Conservation (phyloP, 805 yeast genomes). For the Saturnispora diversa region DNA sequence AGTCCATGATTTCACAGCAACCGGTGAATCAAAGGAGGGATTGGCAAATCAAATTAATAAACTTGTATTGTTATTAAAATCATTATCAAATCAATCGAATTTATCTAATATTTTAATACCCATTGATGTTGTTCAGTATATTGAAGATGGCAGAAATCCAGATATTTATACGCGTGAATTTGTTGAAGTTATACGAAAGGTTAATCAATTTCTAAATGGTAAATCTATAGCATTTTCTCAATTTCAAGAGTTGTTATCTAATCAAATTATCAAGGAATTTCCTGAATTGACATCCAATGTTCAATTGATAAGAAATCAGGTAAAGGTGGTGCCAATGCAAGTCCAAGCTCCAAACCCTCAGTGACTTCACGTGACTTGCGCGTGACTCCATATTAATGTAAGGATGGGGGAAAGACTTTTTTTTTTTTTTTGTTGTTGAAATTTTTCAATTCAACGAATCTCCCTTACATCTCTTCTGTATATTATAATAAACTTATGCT, state of each 20-base stretch:
- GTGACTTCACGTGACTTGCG: neutral
- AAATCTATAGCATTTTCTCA: slow-evolving; percentile 54
- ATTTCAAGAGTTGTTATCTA: slow-evolving; percentile 59
- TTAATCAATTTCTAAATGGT: slow-evolving; percentile 83
- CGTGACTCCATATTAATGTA: too few species aligned
- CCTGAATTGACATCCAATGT: slow-evolving; percentile 63
- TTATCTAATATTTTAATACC: slow-evolving; percentile 50
- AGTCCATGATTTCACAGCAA: slow-evolving; percentile 90
- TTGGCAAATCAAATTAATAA: slow-evolving; percentile 37
- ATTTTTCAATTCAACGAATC: neutral
- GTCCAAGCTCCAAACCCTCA: slow-evolving; percentile 6
- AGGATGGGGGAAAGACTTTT: too few species aligned
- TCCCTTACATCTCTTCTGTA: too few species aligned
- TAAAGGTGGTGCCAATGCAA: too few species aligned
- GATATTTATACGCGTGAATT: slow-evolving; percentile 96
- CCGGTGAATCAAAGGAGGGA: slow-evolving; percentile 65
- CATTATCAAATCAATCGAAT: slow-evolving; percentile 25
- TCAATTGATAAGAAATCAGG: slow-evolving; percentile 39
- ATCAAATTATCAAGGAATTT: slow-evolving; percentile 63
- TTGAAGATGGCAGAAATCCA: slow-evolving; percentile 95
- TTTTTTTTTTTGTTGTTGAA: neutral
- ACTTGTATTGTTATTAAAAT: slow-evolving; percentile 34
- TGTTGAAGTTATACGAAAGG: slow-evolving; percentile 84
- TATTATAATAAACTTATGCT: slow-evolving; percentile 8
- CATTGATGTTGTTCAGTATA: slow-evolving; percentile 78